Percentiles rank a stretch among this genome's conserved stretches.
These are phyloP conservation scores for Mycena alexandri DNA, from an alignment of 768 basidiomycete species.

Conservation along the genomic window DNA sequence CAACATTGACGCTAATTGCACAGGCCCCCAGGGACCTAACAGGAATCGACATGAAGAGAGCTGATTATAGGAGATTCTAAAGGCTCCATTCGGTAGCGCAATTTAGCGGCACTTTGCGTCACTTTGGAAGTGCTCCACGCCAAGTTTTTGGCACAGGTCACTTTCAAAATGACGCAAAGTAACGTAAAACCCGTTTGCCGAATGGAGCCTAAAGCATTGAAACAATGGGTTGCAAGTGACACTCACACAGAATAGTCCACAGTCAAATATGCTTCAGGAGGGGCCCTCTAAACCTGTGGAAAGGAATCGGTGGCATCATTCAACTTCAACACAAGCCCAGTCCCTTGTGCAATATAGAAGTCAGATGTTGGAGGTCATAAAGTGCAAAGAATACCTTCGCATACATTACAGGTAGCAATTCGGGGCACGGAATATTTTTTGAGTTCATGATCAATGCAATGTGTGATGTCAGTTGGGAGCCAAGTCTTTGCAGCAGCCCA, in stretches of 20 bases:
- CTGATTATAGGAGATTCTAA: neutral
- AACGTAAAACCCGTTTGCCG: too few species aligned
- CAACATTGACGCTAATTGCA: constrained; percentile 5
- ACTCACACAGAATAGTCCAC: neutral
- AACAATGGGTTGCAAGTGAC: neutral
- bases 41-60: neutral
- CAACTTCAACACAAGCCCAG: neutral
- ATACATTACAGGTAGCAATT: constrained; percentile 3
- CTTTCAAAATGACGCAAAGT: too few species aligned
- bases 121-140: too few species aligned
- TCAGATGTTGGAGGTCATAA: too few species aligned
- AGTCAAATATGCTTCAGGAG: constrained; percentile 4
- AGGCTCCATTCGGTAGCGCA: too few species aligned
- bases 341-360: neutral
- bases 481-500: neutral
- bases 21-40: neutral
- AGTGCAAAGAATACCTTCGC: neutral
- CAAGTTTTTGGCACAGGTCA: too few species aligned
- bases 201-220: too few species aligned
- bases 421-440: neutral
- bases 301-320: neutral
- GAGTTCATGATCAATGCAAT: neutral
- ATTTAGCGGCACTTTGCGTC: too few species aligned
- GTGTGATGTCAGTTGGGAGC: constrained; percentile 1
- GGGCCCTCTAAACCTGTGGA: neutral